Percentiles rank a stretch among this genome's conserved stretches.
Evolutionary conservation across 129 eudicot genomes (phyloP).

Genomic region (Gnaphalium uliginosum): DNA sequence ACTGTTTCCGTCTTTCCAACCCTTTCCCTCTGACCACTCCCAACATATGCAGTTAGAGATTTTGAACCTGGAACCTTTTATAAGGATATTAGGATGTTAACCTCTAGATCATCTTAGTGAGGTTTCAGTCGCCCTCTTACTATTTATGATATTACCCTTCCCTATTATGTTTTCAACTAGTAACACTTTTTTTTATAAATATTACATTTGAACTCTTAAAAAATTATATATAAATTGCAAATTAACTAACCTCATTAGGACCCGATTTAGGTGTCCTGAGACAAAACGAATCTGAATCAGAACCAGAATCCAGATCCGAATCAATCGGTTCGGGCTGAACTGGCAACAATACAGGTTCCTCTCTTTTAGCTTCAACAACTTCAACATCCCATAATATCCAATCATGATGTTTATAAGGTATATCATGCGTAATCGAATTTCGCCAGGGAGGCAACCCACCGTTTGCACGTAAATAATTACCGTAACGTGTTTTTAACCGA

Average conservation of each 20-base stretch:
- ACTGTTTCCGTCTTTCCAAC: too few relatives aligned
- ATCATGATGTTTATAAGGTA: constrained; percentile 52
- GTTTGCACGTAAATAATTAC: constrained; percentile 56
- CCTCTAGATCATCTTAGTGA: too few relatives aligned
- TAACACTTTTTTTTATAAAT: too few relatives aligned
- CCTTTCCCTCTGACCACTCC: too few relatives aligned
- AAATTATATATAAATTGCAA: neutral
- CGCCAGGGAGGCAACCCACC: constrained; percentile 70
- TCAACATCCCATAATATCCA: constrained; percentile 73
- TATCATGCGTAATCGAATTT: constrained; percentile 64
- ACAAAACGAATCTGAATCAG: constrained; percentile 29
- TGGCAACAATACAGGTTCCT: constrained; percentile 20
- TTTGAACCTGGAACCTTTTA: too few relatives aligned
- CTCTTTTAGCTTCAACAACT: constrained; percentile 45
- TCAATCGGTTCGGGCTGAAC: constrained; percentile 31
- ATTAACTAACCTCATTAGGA: constrained; percentile 30
- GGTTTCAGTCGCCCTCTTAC: too few relatives aligned
- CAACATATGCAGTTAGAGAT: too few relatives aligned
- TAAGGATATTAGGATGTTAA: too few relatives aligned
- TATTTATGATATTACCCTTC: too few relatives aligned
- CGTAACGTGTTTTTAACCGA: constrained; percentile 55
- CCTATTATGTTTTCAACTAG: too few relatives aligned
- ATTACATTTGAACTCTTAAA: too few relatives aligned
- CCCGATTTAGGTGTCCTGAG: constrained; percentile 33
- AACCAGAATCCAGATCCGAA: constrained; percentile 32